A percentile compares a stretch with the other conserved stretches of the same genome.
These are phyloP conservation scores for Prillingera fragicola DNA, from an alignment of 1,284 basidiomycete genomes.

Conservation along the genomic window DNA sequence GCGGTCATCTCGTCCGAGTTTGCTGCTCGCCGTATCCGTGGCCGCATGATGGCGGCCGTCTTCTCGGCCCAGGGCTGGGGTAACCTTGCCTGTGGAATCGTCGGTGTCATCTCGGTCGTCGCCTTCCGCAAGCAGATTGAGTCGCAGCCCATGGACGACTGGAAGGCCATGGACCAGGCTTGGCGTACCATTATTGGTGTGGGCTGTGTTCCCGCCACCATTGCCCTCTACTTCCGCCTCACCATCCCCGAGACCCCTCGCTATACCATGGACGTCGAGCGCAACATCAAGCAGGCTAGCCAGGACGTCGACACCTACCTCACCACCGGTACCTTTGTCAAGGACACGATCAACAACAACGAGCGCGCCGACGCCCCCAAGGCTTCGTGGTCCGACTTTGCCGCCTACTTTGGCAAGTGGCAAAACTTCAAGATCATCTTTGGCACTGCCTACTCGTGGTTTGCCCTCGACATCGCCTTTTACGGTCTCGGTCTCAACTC, in stretches of 20 bases:
- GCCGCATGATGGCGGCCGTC: constrained; percentile 53
- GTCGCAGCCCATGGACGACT: constrained; percentile 46
- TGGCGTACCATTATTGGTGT: constrained; percentile 53
- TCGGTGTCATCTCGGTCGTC: constrained; percentile 61
- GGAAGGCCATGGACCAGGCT: constrained; percentile 48
- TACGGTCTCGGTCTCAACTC: constrained; percentile 80
- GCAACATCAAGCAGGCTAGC: constrained; percentile 67
- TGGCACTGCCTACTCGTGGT: constrained; percentile 57
- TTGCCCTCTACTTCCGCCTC: constrained; percentile 53
- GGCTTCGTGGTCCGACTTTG: constrained; percentile 62
- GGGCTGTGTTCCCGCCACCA: constrained; percentile 48
- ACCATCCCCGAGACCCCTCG: constrained; percentile 57
- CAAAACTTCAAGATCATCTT: constrained; percentile 51
- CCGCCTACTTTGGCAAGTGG: constrained; percentile 50
- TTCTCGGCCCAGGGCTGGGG: constrained; percentile 55
- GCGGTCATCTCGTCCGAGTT: constrained; percentile 60
- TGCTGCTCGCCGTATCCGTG: constrained; percentile 61
- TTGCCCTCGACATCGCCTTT: constrained; percentile 67
- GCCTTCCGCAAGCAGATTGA: constrained; percentile 65
- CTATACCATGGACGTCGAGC: constrained; percentile 85
- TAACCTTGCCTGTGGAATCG: constrained; percentile 59
- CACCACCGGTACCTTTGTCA: constrained; percentile 51
- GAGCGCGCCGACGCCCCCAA: constrained; percentile 61
- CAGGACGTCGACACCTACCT: constrained; percentile 62
- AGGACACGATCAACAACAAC: constrained; percentile 57